Percentiles rank a stretch among this genome's conserved stretches.
phyloP scores from a whole-genome alignment of 1,284 basidiomycete genomes.

The Rhodofomes roseus region DNA sequence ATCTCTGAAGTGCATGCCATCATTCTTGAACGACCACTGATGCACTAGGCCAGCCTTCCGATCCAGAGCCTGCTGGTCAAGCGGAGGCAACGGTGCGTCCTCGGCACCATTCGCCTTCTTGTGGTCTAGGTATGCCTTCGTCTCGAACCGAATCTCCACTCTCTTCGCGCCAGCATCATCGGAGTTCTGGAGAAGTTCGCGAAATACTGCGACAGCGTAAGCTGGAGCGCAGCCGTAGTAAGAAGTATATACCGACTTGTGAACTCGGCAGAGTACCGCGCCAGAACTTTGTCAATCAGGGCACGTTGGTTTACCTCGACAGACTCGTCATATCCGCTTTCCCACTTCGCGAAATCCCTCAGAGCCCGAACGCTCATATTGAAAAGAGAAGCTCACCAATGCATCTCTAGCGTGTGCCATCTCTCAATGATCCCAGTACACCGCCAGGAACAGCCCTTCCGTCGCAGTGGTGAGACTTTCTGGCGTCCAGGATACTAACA shows the following conservation, averaged over 20 bases:
- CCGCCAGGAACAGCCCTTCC: background rate
- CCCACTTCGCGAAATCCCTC: conserved; percentile 48
- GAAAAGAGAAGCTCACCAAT: conserved; percentile 12
- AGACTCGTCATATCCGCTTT: conserved; percentile 71
- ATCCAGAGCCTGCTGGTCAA: conserved; percentile 39
- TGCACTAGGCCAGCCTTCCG: conserved; percentile 61
- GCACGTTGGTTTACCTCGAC: conserved; percentile 96
- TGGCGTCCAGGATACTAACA: background rate
- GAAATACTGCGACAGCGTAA: conserved; percentile 54
- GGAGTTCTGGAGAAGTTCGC: conserved; percentile 92
- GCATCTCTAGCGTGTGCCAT: conserved; percentile 20
- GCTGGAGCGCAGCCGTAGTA: too few relatives aligned
- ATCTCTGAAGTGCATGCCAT: conserved; percentile 77
- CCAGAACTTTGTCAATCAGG: conserved; percentile 90
- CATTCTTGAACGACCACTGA: conserved; percentile 84
- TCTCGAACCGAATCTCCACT: conserved; percentile 83
- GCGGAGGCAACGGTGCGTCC: background rate
- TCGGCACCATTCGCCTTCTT: conserved; percentile 26
- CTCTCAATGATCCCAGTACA: background rate
- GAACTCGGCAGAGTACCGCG: conserved; percentile 92
- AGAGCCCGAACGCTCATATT: background rate
- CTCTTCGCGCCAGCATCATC: conserved; percentile 86
- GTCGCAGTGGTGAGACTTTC: background rate
- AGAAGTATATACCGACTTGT: conserved; percentile 46
- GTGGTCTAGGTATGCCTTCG: conserved; percentile 49